Conservation (phyloP, 2,329 filamentous ascomycete species). For the Xylaria sp. region DNA sequence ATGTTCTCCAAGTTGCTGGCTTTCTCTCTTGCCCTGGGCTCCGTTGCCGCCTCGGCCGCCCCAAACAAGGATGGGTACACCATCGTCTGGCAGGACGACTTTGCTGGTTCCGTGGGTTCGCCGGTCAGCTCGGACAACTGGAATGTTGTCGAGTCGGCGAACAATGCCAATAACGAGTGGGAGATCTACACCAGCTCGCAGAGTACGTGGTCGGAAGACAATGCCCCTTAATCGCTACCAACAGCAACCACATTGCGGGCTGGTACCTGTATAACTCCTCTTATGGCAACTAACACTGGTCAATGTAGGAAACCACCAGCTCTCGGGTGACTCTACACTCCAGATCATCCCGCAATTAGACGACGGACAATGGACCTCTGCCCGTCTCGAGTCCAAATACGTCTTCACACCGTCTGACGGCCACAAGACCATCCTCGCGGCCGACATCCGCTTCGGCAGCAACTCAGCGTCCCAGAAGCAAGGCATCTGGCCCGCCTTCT, state of each 20-base stretch:
- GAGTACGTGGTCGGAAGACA: constrained; percentile 9
- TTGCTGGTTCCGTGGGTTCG: constrained; percentile 37
- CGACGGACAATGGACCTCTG: constrained; percentile 43
- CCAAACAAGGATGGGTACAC: constrained; percentile 39
- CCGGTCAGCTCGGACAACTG: constrained; percentile 38
- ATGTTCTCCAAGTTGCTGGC: constrained; percentile 26
- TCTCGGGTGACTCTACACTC: constrained; percentile 46
- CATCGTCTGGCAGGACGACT: constrained; percentile 43
- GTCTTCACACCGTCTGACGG: constrained; percentile 41
- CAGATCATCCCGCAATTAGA: constrained; percentile 45
- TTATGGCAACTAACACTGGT: neutral
- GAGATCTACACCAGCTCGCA: constrained; percentile 42
- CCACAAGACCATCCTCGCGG: constrained; percentile 40
- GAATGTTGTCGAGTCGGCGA: constrained; percentile 42
- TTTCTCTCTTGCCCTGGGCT: constrained; percentile 19
- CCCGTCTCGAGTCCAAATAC: constrained; percentile 44
- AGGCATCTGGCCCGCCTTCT: constrained; percentile 51
- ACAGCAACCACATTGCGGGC: neutral
- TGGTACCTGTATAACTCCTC: neutral
- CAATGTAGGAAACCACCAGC: constrained; percentile 40
- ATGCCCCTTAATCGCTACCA: neutral
- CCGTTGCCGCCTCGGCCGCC: constrained; percentile 21
- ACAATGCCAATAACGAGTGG: constrained; percentile 43
- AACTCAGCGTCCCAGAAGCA: constrained; percentile 37
- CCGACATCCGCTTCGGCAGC: constrained; percentile 41